Base-by-base conservation (phyloP, 1,284 basidiomycete species). In the Chiua sp. region DNA sequence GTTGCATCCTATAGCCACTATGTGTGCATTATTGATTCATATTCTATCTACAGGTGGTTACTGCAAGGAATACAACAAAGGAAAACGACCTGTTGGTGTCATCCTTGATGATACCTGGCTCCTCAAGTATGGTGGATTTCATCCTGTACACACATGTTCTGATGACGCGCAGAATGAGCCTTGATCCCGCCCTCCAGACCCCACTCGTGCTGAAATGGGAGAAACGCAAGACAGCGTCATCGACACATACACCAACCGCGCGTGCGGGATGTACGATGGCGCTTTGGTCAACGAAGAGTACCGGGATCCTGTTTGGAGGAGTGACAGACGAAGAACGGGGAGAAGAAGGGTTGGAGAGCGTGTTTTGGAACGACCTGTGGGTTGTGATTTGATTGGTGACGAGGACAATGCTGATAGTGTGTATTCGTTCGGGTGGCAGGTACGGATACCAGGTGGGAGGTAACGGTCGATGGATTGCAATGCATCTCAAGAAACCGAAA, bases 41-140 rank as follows among this genome's bases (percentile, higher is more conserved):
- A 26, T 32, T 26, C 7, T 33, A n/a, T 32, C 42, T 35, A 35
- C 53, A 91, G 89, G 91, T 13, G 96, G 96, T 0, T 98, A 98
- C 73, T 93, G 92, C 71, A 98, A 98, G 72, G 92, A 94, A 72
- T 98, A 97, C 67, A 78, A 82, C 47, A 96, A 96, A 71, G 94
- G 94, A 1, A 94, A 95, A 70, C 83, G 93, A 4, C 88, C 93
- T 0, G 81, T 95, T 44, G 96, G 96, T 3, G 82, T 96, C 13
- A 94, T 94, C 74, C 81, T 97, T 6, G 94, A 96, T 39, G 96
- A 98, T 69, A 93, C 92, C 0, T 98, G 96, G 94, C 81, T 96
- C 57, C 81, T 98, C n/a, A 85, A 87, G 87, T 91, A 62, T 15
- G 80, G 47, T 22, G 55, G 7, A 20, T 32, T 30, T 22, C 30